Conservation (phyloP, 768 basidiomycete genomes). For the Xerocomus spinulosus region DNA sequence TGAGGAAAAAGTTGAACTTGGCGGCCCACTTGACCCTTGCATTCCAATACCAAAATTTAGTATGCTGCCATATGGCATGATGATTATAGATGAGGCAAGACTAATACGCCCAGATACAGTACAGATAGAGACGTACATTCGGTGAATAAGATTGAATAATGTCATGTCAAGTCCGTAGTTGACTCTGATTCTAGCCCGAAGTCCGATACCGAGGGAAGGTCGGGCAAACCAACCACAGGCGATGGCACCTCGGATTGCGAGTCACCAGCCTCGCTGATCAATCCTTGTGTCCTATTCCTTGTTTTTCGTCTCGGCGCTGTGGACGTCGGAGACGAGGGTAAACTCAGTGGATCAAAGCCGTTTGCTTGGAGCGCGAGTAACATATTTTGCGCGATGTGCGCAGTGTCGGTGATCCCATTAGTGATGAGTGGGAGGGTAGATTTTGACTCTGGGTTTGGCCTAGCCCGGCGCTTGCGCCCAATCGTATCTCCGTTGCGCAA, state of each 20-base stretch:
- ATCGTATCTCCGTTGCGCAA: conserved; percentile 66
- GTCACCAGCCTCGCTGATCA: conserved; percentile 34
- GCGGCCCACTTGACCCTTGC: not conserved
- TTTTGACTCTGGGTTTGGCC: conserved; percentile 34
- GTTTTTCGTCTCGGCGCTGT: conserved; percentile 26
- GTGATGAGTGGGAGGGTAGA: conserved; percentile 17
- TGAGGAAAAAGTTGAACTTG: not conserved
- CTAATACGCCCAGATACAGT: conserved; percentile 30
- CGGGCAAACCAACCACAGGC: conserved; percentile 22
- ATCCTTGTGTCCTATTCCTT: conserved; percentile 31
- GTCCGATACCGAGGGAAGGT: conserved; percentile 27
- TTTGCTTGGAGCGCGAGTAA: conserved; percentile 67
- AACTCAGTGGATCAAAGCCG: conserved; percentile 48
- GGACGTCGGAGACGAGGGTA: conserved; percentile 46
- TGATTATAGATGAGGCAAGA: conserved; percentile 18
- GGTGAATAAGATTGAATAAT: conserved; percentile 21
- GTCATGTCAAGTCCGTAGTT: conserved; percentile 22
- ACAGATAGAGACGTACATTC: conserved; percentile 29
- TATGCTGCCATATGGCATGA: conserved; percentile 10
- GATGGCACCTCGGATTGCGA: conserved; percentile 26
- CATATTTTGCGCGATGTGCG: conserved; percentile 68
- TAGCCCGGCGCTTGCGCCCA: conserved; percentile 49
- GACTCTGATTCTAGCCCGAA: conserved; percentile 25
- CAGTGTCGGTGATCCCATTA: conserved; percentile 35
- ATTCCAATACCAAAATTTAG: conserved; percentile 22